phyloP scores from a whole-genome alignment of 495 filamentous ascomycete genomes.

The Thermochaetoides thermophila region DNA sequence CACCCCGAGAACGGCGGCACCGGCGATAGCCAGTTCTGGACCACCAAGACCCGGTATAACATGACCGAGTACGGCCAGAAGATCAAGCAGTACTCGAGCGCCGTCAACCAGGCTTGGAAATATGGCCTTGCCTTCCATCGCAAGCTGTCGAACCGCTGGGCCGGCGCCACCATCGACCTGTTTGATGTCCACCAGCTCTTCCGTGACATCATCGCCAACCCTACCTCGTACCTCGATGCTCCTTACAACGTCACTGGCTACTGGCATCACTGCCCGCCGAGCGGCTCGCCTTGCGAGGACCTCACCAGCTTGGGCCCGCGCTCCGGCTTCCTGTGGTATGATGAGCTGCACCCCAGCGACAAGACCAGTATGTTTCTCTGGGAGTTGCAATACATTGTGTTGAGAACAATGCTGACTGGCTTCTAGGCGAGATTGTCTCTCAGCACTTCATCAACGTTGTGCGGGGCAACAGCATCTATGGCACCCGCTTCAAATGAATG shows the following conservation, averaged over 20 bases:
- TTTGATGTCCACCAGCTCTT: constrained; percentile 51
- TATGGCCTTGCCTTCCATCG: constrained; percentile 46
- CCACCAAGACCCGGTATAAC: constrained; percentile 33
- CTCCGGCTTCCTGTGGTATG: constrained; percentile 36
- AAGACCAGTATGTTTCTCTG: constrained; percentile 34
- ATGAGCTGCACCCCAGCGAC: constrained; percentile 54
- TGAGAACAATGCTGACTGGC: constrained; percentile 2
- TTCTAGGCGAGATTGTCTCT: constrained; percentile 32
- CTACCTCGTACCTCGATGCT: constrained; percentile 41
- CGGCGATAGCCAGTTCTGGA: constrained; percentile 40
- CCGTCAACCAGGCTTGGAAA: constrained; percentile 44
- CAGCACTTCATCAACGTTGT: constrained; percentile 46
- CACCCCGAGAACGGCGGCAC: constrained; percentile 34
- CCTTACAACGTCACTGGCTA: constrained; percentile 49
- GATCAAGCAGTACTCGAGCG: constrained; percentile 47
- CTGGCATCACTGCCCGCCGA: constrained; percentile 35
- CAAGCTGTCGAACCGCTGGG: constrained; percentile 37
- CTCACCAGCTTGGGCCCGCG: constrained; percentile 18
- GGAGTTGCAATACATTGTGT: constrained; percentile 26
- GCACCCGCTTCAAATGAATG: constrained; percentile 21
- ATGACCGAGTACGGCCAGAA: constrained; percentile 35
- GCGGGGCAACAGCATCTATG: constrained; percentile 40
- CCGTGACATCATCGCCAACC: constrained; percentile 45
- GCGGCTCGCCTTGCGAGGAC: constrained; percentile 15
- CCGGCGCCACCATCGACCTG: constrained; percentile 44